phyloP scores from a whole-genome alignment of 1,284 basidiomycete species.

The Cutaneotrichosporon cavernicola region DNA sequence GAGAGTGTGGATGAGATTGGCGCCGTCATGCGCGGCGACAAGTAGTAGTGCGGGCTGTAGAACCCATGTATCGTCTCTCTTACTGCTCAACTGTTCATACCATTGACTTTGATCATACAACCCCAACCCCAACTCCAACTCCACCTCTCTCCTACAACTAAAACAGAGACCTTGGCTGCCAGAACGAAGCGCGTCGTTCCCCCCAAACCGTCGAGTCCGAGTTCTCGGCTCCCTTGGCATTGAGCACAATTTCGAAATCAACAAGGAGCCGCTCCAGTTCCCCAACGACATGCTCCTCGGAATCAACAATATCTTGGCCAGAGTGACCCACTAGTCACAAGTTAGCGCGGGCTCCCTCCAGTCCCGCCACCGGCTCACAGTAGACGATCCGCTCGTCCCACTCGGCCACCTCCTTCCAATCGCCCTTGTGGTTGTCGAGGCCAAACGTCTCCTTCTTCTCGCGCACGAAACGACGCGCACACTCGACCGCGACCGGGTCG shows the following conservation, averaged over 20 bases:
- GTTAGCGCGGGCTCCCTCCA: not conserved
- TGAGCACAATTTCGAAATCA: not conserved
- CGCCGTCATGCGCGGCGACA: conserved; percentile 15
- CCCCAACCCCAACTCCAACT: no score
- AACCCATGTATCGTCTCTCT: no score
- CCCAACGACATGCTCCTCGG: not conserved
- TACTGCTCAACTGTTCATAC: no score
- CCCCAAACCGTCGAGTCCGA: not conserved
- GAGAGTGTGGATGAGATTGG: conserved; percentile 74
- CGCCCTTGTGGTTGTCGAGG: not conserved
- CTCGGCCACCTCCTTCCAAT: conserved; percentile 14
- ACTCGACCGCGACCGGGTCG: conserved; percentile 18
- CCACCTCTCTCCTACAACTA: not conserved
- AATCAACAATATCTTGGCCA: not conserved
- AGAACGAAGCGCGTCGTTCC: not conserved
- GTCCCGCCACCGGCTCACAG: not conserved
- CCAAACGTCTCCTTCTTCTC: conserved; percentile 4
- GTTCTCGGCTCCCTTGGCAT: not conserved
- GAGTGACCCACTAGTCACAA: not conserved
- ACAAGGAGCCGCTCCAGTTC: not conserved
- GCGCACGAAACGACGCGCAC: conserved; percentile 20
- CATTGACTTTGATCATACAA: no score
- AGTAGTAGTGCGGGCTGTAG: not conserved
- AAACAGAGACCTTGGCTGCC: not conserved
- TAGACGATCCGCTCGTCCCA: conserved; percentile 23